Conservation (phyloP, 768 basidiomycete genomes). For the Lentinula boryana region DNA sequence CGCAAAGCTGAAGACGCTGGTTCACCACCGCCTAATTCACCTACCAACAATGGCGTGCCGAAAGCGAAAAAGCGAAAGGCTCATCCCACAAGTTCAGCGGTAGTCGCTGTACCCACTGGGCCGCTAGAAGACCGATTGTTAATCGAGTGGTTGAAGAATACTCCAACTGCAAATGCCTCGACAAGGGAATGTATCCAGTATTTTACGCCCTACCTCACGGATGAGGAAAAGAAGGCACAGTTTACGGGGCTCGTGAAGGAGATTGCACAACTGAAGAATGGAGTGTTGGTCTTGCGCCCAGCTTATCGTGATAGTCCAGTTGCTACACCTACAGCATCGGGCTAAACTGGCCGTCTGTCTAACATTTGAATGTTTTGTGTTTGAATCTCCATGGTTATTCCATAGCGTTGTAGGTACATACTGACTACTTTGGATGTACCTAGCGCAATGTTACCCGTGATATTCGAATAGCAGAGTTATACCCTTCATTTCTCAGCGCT, state of each 20-base stretch:
- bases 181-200: slow-evolving; percentile 78
- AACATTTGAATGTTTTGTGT: not conserved
- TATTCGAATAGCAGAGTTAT: too few relatives aligned
- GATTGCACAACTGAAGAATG: slow-evolving; percentile 66
- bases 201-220: slow-evolving; percentile 71
- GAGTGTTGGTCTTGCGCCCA: slow-evolving; percentile 52
- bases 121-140: slow-evolving; percentile 63
- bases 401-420: too few relatives aligned
- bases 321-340: slow-evolving; percentile 12
- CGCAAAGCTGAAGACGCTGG: slow-evolving; percentile 42
- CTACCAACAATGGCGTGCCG: slow-evolving; percentile 21
- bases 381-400: too few relatives aligned
- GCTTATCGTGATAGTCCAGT: slow-evolving; percentile 28
- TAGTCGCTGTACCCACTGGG: slow-evolving; percentile 37
- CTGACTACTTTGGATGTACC: too few relatives aligned
- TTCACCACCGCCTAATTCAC: slow-evolving; percentile 19
- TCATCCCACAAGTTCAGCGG: slow-evolving; percentile 15
- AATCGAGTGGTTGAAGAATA: slow-evolving; percentile 69
- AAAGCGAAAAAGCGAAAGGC: slow-evolving; percentile 56
- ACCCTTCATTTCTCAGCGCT: too few relatives aligned
- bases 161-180: slow-evolving; percentile 46
- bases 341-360: not conserved
- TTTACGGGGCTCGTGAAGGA: slow-evolving; percentile 80
- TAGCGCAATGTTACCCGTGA: too few relatives aligned
- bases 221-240: slow-evolving; percentile 60